Evolutionary conservation across 179 eudicot genomes (phyloP).

Genomic region (Amaranthus tricolor): DNA sequence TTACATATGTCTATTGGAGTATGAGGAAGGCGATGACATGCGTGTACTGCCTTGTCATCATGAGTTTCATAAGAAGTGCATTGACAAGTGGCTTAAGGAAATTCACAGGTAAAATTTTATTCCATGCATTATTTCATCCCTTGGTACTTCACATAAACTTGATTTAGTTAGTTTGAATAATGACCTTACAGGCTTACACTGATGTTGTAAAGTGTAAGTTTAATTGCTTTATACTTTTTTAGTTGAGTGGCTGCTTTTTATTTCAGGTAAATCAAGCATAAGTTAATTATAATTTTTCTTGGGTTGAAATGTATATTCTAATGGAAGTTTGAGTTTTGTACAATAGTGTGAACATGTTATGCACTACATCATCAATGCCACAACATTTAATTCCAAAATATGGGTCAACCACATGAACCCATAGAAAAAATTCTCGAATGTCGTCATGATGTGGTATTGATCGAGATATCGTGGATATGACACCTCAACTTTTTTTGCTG

Average conservation of each 20-base stretch:
- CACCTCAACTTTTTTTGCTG: no score
- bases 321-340: neutral
- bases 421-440: no score
- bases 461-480: no score
- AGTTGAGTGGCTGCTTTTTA: no score
- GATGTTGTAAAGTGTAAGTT: neutral
- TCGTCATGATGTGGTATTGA: no score
- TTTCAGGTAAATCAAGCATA: no score
- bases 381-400: no score
- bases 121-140: neutral
- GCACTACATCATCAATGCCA: neutral
- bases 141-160: neutral
- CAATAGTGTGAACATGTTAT: neutral
- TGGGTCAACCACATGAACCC: no score
- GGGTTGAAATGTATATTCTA: neutral
- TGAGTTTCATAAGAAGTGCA: slow-evolving; percentile 75
- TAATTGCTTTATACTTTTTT: no score
- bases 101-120: slow-evolving; percentile 65
- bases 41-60: slow-evolving; percentile 89
- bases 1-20: slow-evolving; percentile 96
- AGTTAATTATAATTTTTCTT: neutral
- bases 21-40: slow-evolving; percentile 82
- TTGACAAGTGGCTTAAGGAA: slow-evolving; percentile 99
- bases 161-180: neutral
- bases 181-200: neutral